Evolutionary conservation across 2,329 filamentous ascomycete genomes (phyloP).

Genomic region (Apiospora sp.): DNA sequence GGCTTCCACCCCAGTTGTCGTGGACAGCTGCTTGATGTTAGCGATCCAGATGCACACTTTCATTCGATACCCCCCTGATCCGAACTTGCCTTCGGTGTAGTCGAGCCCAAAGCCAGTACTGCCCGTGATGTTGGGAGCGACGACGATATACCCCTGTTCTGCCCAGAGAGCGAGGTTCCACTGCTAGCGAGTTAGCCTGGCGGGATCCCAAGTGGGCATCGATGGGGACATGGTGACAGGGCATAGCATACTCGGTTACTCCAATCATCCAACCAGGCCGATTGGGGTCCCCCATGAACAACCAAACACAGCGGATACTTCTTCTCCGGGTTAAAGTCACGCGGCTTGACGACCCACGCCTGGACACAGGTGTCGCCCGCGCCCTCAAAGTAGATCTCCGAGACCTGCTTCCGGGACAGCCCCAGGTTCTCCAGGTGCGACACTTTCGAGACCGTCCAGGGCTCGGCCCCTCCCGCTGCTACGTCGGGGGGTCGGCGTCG

Average conservation of each 20-base stretch:
- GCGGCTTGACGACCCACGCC: slow-evolving; percentile 49
- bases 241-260: slow-evolving; percentile 46
- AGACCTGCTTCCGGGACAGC: slow-evolving; percentile 46
- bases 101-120: slow-evolving; percentile 62
- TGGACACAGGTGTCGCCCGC: slow-evolving; percentile 46
- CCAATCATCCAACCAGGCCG: slow-evolving; percentile 62
- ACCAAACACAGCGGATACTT: slow-evolving; percentile 49
- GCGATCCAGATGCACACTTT: not conserved
- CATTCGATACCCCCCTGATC: not conserved
- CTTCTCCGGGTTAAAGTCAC: slow-evolving; percentile 45
- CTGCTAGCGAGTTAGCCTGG: slow-evolving; percentile 35
- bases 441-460: slow-evolving; percentile 41
- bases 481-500: slow-evolving; percentile 35
- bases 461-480: slow-evolving; percentile 27
- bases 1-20: slow-evolving; percentile 59
- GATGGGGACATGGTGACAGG: not conserved
- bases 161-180: slow-evolving; percentile 65
- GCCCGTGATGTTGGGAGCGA: slow-evolving; percentile 67
- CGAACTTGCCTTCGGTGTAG: slow-evolving; percentile 41
- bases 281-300: slow-evolving; percentile 51
- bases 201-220: not conserved
- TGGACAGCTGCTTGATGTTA: slow-evolving; percentile 52
- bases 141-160: slow-evolving; percentile 66
- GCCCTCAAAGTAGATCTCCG: slow-evolving; percentile 51
- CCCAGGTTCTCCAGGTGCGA: slow-evolving; percentile 43